Conservation (phyloP, 805 yeast species). For the Jamesozyma rosinii region DNA sequence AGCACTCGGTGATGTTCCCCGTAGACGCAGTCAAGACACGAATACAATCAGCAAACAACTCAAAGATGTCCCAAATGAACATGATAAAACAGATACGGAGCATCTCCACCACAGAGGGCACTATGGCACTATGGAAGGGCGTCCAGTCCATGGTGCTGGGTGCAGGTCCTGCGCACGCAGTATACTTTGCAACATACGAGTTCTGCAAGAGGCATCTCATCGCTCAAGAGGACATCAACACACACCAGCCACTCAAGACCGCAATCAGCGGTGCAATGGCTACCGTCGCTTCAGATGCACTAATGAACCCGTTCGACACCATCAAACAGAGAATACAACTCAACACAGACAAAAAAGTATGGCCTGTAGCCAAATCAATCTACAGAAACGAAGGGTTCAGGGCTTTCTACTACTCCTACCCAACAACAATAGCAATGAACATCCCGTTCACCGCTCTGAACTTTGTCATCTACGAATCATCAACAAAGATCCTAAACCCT, state of each 20-base stretch:
- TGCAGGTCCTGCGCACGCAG: slow-evolving; percentile 98
- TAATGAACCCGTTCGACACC: slow-evolving; percentile 97
- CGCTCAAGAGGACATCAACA: slow-evolving; percentile 24
- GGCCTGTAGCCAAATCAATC: slow-evolving; percentile 33
- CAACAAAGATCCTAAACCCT: slow-evolving; percentile 79
- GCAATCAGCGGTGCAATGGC: slow-evolving; percentile 88
- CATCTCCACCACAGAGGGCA: slow-evolving; percentile 81
- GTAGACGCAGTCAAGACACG: slow-evolving; percentile 91
- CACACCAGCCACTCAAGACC: slow-evolving; percentile 71
- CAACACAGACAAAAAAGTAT: slow-evolving; percentile 18
- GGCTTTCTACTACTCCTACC: slow-evolving; percentile 87
- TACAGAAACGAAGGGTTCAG: slow-evolving; percentile 56
- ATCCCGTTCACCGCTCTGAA: slow-evolving; percentile 93
- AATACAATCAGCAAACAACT: slow-evolving; percentile 54
- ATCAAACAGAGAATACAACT: slow-evolving; percentile 92
- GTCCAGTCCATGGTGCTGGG: slow-evolving; percentile 86
- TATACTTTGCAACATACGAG: slow-evolving; percentile 89
- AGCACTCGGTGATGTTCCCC: slow-evolving; percentile 96
- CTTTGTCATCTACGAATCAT: slow-evolving; percentile 84
- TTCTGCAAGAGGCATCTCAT: slow-evolving; percentile 41
- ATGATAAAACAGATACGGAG: slow-evolving; percentile 63
- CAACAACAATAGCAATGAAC: slow-evolving; percentile 86
- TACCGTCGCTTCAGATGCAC: slow-evolving; percentile 82
- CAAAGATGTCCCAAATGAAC: slow-evolving; percentile 8
- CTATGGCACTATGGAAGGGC: slow-evolving; percentile 86